Evolutionary conservation across 2,329 filamentous ascomycete species (phyloP).

Genomic region (Davidsoniella virescens): DNA sequence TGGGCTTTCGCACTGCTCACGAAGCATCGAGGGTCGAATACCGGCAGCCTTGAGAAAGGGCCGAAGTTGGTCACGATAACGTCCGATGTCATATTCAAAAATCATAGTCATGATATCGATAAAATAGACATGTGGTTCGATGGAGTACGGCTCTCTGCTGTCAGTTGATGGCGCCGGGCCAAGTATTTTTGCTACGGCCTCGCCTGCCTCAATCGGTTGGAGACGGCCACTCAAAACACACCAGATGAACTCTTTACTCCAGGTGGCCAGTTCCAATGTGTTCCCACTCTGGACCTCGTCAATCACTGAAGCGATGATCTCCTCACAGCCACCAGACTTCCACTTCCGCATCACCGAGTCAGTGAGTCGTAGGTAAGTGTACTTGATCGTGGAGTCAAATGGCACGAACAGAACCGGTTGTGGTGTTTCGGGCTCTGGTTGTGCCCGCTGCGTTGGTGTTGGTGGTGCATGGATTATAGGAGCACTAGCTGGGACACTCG

Average conservation of each 20-base stretch:
- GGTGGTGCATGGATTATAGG: background rate
- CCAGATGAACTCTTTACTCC: conserved; percentile 76
- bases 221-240: conserved; percentile 56
- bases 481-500: background rate
- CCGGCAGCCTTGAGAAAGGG: conserved; percentile 56
- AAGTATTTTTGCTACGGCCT: conserved; percentile 57
- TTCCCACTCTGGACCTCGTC: conserved; percentile 53
- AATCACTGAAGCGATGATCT: conserved; percentile 47
- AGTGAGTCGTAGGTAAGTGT: conserved; percentile 36
- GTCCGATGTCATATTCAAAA: conserved; percentile 48
- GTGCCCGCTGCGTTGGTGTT: background rate
- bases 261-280: conserved; percentile 46
- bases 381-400: conserved; percentile 3
- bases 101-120: conserved; percentile 71
- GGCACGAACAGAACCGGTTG: conserved; percentile 2
- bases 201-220: conserved; percentile 51
- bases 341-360: conserved; percentile 52
- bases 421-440: background rate
- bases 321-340: conserved; percentile 48
- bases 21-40: conserved; percentile 56
- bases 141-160: conserved; percentile 31
- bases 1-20: conserved; percentile 65
- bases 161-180: conserved; percentile 36
- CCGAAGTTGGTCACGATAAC: conserved; percentile 36
- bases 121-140: conserved; percentile 55